Base-by-base conservation (phyloP, 345 rosid species). In the Viola odorata region DNA sequence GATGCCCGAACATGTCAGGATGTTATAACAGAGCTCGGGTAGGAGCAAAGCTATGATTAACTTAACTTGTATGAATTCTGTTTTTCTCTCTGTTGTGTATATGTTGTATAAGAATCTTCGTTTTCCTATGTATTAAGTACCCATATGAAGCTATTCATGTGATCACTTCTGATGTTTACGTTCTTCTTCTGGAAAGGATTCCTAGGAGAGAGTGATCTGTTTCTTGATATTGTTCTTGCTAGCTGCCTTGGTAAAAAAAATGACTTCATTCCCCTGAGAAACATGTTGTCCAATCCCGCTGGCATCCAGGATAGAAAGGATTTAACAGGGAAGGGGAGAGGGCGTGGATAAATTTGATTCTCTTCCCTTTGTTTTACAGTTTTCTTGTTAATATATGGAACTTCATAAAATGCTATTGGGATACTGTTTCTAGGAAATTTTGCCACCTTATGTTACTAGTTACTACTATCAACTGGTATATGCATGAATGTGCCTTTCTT, bases 21-120 rank as follows among this genome's bases (percentile, higher is more conserved):
- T 81, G 91, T 94, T 51, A 94, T 94, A 69, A 88, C 95, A 45
- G 99, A 94, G 79, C 89, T 86, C 45, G 97, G 99, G 99, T 94
- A 78, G 63, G 80, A 58, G 60, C 64, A 67, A 32, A 52, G 53
- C 60, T 73, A 8, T 57, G 45, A 52, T 52, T 11, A 53, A 52
- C 39, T 44, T 14, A 36, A 6, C 47, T 37, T 62, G 32, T 13
- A 54, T 50, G 41, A 40, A 38, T 41, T 47, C 37, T 9, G 12
- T 37, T 53, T 48, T 60, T 9, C 50, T 39, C 63, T 52, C 63
- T 69, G 23, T 9, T 41, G 39, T 63, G 32, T 23, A 23, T 23
- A 23, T 23, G 2, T 2, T 23, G 2, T 23, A 23, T 23, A 23
- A 23, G 32, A 23, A 23, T 7, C 32, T 23, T 48, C 15, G 37